Evolutionary conservation across 306 rosid genomes (phyloP).

Genomic region (Dryas octopetala): DNA sequence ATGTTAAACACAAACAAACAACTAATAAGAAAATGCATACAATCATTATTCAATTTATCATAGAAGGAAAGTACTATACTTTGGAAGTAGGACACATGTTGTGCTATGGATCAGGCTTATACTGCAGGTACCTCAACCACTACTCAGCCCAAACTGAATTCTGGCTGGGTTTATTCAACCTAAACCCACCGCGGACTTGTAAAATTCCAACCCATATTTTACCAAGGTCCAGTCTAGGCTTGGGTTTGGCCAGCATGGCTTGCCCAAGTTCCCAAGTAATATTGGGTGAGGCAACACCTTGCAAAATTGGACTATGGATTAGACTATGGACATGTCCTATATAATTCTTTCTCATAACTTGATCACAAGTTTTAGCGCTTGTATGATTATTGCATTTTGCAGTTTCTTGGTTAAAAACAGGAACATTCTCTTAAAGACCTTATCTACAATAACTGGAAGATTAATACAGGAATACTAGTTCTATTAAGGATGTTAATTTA

Average conservation of each 20-base stretch:
- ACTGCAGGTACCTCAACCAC: background rate
- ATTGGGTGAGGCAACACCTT: background rate
- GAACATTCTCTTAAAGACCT: background rate
- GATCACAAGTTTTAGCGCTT: background rate
- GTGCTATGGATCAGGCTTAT: background rate
- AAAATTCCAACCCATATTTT: background rate
- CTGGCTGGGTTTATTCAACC: background rate
- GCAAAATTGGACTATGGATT: background rate
- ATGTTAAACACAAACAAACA: background rate
- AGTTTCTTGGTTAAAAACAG: background rate
- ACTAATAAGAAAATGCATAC: background rate
- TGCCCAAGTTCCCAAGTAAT: background rate
- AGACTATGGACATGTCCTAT: background rate
- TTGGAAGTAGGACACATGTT: background rate
- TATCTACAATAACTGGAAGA: background rate
- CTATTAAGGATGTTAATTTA: background rate
- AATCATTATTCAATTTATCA: background rate
- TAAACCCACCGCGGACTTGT: background rate
- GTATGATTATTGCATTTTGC: background rate
- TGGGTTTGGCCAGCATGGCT: background rate
- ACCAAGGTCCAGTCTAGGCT: background rate
- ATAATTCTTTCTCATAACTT: background rate
- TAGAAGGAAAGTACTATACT: background rate
- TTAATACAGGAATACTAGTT: background rate
- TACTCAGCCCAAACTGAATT: background rate